Base-by-base conservation (phyloP, 176 grass and related monocot genomes). In the Rhynchospora tenuis region DNA sequence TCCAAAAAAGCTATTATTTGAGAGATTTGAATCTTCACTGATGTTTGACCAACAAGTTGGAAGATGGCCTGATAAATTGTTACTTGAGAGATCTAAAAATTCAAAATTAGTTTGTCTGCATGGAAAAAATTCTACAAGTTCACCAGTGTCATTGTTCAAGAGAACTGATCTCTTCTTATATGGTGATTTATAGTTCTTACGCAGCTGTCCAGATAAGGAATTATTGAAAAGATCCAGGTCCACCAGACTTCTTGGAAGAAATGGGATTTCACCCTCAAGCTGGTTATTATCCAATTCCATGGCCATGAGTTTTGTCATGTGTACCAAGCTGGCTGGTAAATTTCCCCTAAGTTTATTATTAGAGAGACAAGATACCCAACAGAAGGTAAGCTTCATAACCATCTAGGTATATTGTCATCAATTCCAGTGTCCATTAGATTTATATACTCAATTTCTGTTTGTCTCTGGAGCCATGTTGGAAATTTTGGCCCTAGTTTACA, bases 71-170 rank as follows among this genome's bases (percentile, higher is more conserved):
- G 43, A 46, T 64, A 86, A 72, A 22, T 82, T 48, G 67, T 89
- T 89, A 9, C 45, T 0, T 13, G 47, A 13, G 31, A 89, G 29
- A 86, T 83, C 48, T 0, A 15, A 52, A n/a, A 10, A 45, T 52
- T 60, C 15, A 33, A 51, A 71, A 61, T 33, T 59, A 78, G 85
- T 29, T 44, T 62, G 83, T 73, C 84, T 69, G 73, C 44, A 76
- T 2, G 28, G 67, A 64, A 13, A 87, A 7, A 9, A 24, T 23
- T 48, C 7, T 6, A 47, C 13, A 19, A 2, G 4, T 52, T 13
- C 31, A 45, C 67, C 44, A 72, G 44, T 38, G 12, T 13, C 9
- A 24, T 63, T 63, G 22, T 63, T 27, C 0, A 7, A 27, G 1
- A 27, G 22, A 63, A 24, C 22, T 1, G 19, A 8, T 1, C 1